Percentiles rank a stretch among this genome's conserved stretches.
Conservation (phyloP, 768 basidiomycete genomes). For the Phanerochaete sordida region DNA sequence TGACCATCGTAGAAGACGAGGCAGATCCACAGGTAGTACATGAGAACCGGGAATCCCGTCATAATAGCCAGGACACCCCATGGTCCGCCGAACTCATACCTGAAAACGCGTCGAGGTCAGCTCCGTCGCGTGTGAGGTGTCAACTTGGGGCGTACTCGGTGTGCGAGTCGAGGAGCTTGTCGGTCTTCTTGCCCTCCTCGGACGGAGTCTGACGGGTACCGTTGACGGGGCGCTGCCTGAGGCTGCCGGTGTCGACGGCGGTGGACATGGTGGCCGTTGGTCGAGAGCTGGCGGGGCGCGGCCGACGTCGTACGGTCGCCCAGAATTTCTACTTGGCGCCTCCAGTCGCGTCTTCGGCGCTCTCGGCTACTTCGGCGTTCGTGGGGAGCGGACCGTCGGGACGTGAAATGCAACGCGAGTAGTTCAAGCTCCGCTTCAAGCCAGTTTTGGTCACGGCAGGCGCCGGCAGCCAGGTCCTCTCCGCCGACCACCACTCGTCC, state of each 20-base stretch:
- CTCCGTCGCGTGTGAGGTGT: neutral
- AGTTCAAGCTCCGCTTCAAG: neutral
- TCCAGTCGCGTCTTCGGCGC: neutral
- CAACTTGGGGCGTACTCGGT: conserved; percentile 27
- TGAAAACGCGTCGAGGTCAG: conserved; percentile 25
- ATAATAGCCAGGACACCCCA: conserved; percentile 91
- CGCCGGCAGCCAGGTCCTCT: neutral
- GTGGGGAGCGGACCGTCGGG: neutral
- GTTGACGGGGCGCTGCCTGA: conserved; percentile 26
- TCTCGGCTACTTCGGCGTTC: neutral
- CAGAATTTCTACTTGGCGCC: neutral
- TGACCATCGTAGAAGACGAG: conserved; percentile 93
- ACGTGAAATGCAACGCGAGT: neutral
- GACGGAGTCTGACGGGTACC: conserved; percentile 37
- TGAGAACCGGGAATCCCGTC: conserved; percentile 87
- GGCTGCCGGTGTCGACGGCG: conserved; percentile 6
- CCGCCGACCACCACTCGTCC: neutral
- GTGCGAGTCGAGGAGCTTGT: conserved; percentile 58
- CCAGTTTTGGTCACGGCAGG: neutral
- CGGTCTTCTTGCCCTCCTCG: conserved; percentile 70
- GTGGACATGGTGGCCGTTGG: conserved; percentile 17
- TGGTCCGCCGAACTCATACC: conserved; percentile 97
- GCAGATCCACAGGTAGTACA: conserved; percentile 99
- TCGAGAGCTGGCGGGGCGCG: neutral
- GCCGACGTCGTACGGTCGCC: neutral